Evolutionary conservation across 306 rosid species (phyloP).

Genomic region (Nissolia schottii): DNA sequence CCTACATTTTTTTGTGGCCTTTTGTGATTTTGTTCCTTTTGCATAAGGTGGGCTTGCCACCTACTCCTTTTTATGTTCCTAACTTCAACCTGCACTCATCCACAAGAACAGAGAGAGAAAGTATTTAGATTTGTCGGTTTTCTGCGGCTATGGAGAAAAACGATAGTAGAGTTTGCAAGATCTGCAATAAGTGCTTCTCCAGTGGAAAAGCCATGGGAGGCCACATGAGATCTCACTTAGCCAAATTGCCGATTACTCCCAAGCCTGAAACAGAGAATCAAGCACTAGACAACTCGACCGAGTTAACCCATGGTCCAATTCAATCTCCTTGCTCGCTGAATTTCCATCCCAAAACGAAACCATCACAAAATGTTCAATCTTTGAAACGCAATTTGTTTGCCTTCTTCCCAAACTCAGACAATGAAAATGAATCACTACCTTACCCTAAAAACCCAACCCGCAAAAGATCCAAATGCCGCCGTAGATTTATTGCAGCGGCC

Average conservation of each 20-base stretch:
- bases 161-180: slow-evolving; percentile 25
- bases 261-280: slow-evolving; percentile 5
- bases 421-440: slow-evolving; percentile 14
- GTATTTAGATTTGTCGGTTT: neutral
- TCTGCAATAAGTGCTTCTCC: slow-evolving; percentile 46
- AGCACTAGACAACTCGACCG: neutral
- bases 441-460: slow-evolving; percentile 19
- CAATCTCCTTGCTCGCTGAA: neutral
- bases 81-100: neutral
- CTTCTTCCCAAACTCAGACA: neutral
- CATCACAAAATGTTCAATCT: slow-evolving; percentile 8
- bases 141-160: slow-evolving; percentile 42
- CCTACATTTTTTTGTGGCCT: slow-evolving; percentile 19
- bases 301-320: neutral
- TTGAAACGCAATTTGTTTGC: neutral
- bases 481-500: neutral
- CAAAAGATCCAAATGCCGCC: slow-evolving; percentile 43
- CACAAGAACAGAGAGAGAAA: slow-evolving; percentile 4
- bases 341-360: neutral
- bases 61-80: slow-evolving; percentile 15
- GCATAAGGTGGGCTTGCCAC: slow-evolving; percentile 34
- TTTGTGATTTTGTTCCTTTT: slow-evolving; percentile 34
- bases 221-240: slow-evolving; percentile 70
- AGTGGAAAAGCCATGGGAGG: slow-evolving; percentile 70
- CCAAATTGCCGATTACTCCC: slow-evolving; percentile 38